phyloP scores from a whole-genome alignment of 2,329 filamentous ascomycete species.

The Zymoseptoria ardabiliae region DNA sequence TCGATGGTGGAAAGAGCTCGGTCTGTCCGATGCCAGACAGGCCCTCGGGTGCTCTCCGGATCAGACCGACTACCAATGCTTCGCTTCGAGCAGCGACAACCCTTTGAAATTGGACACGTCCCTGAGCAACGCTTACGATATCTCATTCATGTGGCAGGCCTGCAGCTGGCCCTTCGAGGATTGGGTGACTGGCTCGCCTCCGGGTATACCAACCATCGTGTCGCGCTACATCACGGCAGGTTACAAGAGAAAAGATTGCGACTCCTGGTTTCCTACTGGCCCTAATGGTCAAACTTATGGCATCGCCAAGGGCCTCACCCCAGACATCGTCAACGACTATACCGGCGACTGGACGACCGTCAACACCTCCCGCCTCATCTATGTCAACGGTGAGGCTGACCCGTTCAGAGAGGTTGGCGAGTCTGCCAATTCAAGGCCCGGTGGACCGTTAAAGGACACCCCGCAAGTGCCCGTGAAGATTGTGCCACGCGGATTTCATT shows the following conservation, averaged over 20 bases:
- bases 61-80: constrained; percentile 41
- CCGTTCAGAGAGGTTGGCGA: constrained; percentile 52
- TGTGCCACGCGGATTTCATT: constrained; percentile 49
- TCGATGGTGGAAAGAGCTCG: constrained; percentile 42
- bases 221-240: constrained; percentile 45
- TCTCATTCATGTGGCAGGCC: constrained; percentile 54
- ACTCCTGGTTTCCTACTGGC: constrained; percentile 46
- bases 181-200: constrained; percentile 50
- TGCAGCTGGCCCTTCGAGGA: constrained; percentile 56
- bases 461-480: constrained; percentile 44
- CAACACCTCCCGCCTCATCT: constrained; percentile 51
- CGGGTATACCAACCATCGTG: constrained; percentile 38
- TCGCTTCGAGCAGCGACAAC: constrained; percentile 46
- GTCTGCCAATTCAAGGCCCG: constrained; percentile 46
- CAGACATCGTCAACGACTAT: constrained; percentile 43
- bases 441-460: constrained; percentile 46
- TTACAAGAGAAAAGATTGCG: constrained; percentile 42
- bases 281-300: constrained; percentile 44
- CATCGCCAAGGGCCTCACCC: constrained; percentile 41
- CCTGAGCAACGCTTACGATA: constrained; percentile 37
- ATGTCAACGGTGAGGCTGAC: constrained; percentile 53
- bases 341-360: constrained; percentile 50
- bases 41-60: constrained; percentile 40
- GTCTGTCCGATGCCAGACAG: constrained; percentile 24
- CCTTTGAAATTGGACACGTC: constrained; percentile 43